A percentile compares a stretch with the other conserved stretches of the same genome.
Conservation (phyloP, 768 basidiomycete genomes). For the Tricholoma flavovirens region DNA sequence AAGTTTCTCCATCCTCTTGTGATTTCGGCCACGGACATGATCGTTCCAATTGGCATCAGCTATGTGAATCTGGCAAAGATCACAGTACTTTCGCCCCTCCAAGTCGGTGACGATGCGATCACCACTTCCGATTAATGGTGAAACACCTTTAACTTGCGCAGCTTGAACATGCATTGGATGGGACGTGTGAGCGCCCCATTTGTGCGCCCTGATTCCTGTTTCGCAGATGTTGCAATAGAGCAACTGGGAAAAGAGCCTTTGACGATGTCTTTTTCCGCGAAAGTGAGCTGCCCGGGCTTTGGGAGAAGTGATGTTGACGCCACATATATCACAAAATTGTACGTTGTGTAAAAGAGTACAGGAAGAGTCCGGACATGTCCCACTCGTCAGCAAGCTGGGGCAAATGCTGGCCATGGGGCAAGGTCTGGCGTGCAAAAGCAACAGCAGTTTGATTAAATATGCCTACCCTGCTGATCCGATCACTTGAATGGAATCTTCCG, state of each 20-base stretch:
- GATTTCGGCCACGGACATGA: constrained; percentile 24
- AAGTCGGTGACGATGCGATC: constrained; percentile 19
- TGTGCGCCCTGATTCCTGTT: constrained; percentile 12
- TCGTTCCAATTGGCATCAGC: constrained; percentile 21
- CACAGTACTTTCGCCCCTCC: constrained; percentile 16
- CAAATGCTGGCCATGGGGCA: constrained; percentile 23
- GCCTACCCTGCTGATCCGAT: neutral
- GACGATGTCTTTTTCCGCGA: constrained; percentile 23
- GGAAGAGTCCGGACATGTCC: constrained; percentile 26
- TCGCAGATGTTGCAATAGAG: constrained; percentile 29
- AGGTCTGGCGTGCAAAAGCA: neutral
- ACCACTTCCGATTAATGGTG: constrained; percentile 16
- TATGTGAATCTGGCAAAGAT: constrained; percentile 20
- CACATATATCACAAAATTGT: constrained; percentile 33
- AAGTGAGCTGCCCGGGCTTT: constrained; percentile 25
- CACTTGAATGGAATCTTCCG: neutral
- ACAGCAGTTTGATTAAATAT: neutral
- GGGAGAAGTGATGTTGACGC: constrained; percentile 23
- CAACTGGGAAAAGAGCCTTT: constrained; percentile 17
- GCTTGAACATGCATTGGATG: constrained; percentile 10
- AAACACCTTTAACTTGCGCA: constrained; percentile 12
- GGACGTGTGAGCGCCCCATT: constrained; percentile 17
- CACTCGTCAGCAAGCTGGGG: constrained; percentile 28
- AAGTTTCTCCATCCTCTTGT: constrained; percentile 31
- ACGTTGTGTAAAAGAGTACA: constrained; percentile 34